phyloP scores from a whole-genome alignment of 2,329 filamentous ascomycete species.

The Sarocladiaceae sp. region DNA sequence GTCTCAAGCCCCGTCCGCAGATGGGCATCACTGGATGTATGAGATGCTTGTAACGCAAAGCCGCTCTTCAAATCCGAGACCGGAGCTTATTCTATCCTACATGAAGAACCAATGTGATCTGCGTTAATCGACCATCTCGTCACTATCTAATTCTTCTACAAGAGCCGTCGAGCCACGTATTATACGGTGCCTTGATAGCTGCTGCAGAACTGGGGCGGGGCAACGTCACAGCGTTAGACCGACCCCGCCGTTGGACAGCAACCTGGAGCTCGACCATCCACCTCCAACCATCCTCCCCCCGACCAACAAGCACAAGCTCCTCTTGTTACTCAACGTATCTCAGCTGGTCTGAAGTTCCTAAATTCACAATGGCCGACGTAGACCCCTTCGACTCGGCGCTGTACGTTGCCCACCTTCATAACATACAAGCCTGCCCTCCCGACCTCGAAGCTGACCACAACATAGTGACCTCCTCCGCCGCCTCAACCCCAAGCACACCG shows the following conservation, averaged over 20 bases:
- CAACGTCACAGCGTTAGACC: slow-evolving; percentile 1
- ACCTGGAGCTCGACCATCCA: slow-evolving; percentile 1
- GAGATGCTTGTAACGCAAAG: no score
- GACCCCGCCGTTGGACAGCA: slow-evolving; percentile 3
- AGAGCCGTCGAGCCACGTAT: no score
- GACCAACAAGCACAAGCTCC: not conserved
- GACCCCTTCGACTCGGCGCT: slow-evolving; percentile 74
- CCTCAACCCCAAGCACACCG: slow-evolving; percentile 89
- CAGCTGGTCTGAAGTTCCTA: not conserved
- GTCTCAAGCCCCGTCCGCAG: no score
- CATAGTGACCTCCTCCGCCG: slow-evolving; percentile 92
- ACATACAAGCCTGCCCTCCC: not conserved
- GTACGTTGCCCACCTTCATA: slow-evolving; percentile 41
- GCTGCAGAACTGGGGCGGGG: slow-evolving; percentile 2
- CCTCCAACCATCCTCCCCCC: not conserved
- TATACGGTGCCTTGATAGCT: no score
- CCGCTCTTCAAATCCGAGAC: no score
- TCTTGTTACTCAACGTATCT: not conserved
- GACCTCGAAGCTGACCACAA: slow-evolving; percentile 10
- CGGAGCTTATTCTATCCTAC: no score
- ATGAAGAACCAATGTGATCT: no score
- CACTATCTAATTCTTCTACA: no score
- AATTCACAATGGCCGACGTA: slow-evolving; percentile 41
- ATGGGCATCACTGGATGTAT: no score
- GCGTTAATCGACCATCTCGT: no score